A percentile compares a stretch with the other conserved stretches of the same genome.
These are phyloP conservation scores for Protostelium mycophagum DNA, from an alignment of 78 protist species.

Conservation along the genomic window DNA sequence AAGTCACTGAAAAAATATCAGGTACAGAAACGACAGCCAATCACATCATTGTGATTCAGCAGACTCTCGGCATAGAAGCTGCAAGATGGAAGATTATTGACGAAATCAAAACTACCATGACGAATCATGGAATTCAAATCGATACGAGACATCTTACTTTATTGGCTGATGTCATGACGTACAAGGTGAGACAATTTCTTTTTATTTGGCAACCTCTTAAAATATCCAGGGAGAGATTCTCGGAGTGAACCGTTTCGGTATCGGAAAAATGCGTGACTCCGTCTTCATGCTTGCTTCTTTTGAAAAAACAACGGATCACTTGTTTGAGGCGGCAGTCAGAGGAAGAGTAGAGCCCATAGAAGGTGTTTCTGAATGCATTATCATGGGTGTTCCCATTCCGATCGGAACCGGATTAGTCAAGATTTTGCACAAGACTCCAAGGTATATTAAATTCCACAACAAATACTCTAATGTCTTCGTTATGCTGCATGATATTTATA, in stretches of 20 bases:
- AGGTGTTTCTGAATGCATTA: constrained; percentile 97
- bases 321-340: constrained; percentile 93
- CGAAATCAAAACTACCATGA: constrained; percentile 87
- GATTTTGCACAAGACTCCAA: constrained; percentile 38
- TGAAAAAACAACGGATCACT: constrained; percentile 94
- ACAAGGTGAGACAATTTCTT: constrained; percentile 14
- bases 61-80: constrained; percentile 96
- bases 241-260: constrained; percentile 98
- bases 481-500: too few relatives aligned
- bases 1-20: neutral
- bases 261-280: constrained; percentile 90
- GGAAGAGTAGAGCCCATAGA: constrained; percentile 63
- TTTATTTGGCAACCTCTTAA: neutral
- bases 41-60: constrained; percentile 82
- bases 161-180: constrained; percentile 97
- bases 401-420: constrained; percentile 95
- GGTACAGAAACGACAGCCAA: constrained; percentile 73
- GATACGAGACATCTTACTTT: constrained; percentile 91
- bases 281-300: constrained; percentile 97
- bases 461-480: too few relatives aligned
- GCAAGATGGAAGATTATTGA: constrained; percentile 89
- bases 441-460: too few relatives aligned
- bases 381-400: constrained; percentile 93
- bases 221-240: constrained; percentile 83
- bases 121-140: constrained; percentile 87